Conservation (phyloP, 805 yeast genomes). For the Ogataea glucozyma region DNA sequence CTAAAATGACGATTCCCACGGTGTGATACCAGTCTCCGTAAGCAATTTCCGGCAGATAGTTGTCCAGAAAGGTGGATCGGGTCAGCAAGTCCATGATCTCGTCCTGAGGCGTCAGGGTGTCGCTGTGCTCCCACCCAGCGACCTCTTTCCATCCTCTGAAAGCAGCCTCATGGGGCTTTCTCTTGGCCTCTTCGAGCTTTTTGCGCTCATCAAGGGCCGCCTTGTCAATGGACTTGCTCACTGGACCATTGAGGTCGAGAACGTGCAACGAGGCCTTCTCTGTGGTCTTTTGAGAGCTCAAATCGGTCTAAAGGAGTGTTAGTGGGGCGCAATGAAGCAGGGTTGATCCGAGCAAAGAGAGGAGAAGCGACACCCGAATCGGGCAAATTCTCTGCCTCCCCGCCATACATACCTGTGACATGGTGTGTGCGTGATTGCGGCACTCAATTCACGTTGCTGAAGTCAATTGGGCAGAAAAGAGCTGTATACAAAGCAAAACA, state of each 20-base stretch:
- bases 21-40: constrained; percentile 98
- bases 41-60: constrained; percentile 67
- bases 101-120: constrained; percentile 64
- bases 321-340: background rate
- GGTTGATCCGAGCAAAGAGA: background rate
- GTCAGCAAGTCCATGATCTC: constrained; percentile 69
- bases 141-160: constrained; percentile 94
- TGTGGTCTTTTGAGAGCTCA: constrained; percentile 3
- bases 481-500: too few relatives aligned
- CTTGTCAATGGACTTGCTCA: constrained; percentile 30
- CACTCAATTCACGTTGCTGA: too few relatives aligned
- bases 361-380: too few relatives aligned
- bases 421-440: too few relatives aligned
- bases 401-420: too few relatives aligned
- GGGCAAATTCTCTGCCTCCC: too few relatives aligned
- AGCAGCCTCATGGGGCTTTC: constrained; percentile 62
- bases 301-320: background rate
- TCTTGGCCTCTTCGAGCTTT: constrained; percentile 24
- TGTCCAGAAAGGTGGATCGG: constrained; percentile 72
- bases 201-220: constrained; percentile 20
- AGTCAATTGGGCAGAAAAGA: too few relatives aligned
- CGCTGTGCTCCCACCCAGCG: constrained; percentile 79
- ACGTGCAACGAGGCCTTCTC: constrained; percentile 11
- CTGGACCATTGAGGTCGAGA: constrained; percentile 30
- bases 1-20: constrained; percentile 66